phyloP scores from a whole-genome alignment of 1,284 basidiomycete genomes.

The Cryptococcus hybrid region DNA sequence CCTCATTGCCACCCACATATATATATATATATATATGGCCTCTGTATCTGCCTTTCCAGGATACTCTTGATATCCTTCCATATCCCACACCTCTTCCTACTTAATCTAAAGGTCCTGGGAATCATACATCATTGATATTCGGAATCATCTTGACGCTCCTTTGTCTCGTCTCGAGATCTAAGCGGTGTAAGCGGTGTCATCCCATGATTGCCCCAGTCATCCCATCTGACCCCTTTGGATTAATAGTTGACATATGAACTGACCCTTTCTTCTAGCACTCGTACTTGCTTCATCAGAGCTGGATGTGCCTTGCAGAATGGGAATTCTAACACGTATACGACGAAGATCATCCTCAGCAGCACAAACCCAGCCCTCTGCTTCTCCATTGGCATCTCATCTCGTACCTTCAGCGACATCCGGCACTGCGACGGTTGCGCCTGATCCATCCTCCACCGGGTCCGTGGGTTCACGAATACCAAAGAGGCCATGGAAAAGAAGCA shows the following conservation, averaged over 20 bases:
- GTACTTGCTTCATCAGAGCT: too few relatives aligned
- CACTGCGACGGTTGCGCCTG: slow-evolving; percentile 1
- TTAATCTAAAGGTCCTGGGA: too few relatives aligned
- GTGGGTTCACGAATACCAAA: slow-evolving; percentile 4
- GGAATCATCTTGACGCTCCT: not conserved
- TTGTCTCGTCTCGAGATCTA: not conserved
- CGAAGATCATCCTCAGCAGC: not conserved
- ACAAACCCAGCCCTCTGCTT: not conserved
- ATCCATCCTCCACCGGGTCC: slow-evolving; percentile 5
- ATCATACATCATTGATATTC: too few relatives aligned
- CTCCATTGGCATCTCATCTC: not conserved
- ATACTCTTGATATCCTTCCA: too few relatives aligned
- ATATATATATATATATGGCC: too few relatives aligned
- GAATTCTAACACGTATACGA: slow-evolving; percentile 10
- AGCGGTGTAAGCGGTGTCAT: too few relatives aligned
- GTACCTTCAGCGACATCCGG: not conserved
- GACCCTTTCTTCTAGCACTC: not conserved
- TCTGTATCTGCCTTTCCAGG: too few relatives aligned
- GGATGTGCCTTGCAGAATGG: slow-evolving; percentile 5
- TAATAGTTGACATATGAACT: not conserved
- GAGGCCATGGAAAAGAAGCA: slow-evolving; percentile 10
- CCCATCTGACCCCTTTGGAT: not conserved
- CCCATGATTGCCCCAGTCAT: too few relatives aligned
- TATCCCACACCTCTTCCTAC: too few relatives aligned
- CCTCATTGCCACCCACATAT: too few relatives aligned